Evolutionary conservation across 345 rosid genomes (phyloP), one percentile per base, ranked within the genome.

Genomic region (Durio zibethinus): DNA sequence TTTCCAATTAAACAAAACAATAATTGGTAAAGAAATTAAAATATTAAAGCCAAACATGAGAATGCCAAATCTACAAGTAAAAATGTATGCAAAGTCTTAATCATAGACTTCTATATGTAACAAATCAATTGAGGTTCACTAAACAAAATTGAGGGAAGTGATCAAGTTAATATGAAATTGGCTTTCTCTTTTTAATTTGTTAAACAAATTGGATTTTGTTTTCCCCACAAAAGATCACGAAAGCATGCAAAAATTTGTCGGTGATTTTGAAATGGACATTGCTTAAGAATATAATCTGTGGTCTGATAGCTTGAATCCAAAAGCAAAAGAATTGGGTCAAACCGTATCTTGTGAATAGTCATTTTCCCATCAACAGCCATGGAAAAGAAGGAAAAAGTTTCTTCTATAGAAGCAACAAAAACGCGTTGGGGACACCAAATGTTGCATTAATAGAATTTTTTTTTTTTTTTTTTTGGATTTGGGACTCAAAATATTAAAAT

Each of bases 221-320:
- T 15, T 33, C n/a, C 38, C 20, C 10, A n/a, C 63, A 11, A 18
- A 73, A 53, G n/a, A 12, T 16, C 20, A 27, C 43, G 33, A 69
- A 74, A 21, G 65, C 35, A 78, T 10, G 57, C 4, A 31, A 27
- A 35, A 33, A 10, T 61, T 7, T 48, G 76, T 83, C 77, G 81
- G 77, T 80, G 83, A 56, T 73, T 11, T 6, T 75, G 80, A 78
- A 23, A 43, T 11, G 7, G 74, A 71, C 77, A 53, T 1, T 36
- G 5, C 73, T 23, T 67, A 61, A 29, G 10, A 29, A 29, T 61
- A 61, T 61, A 61, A 61, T 16, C 10, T 33, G 7, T 31, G 38
- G 27, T 10, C 11, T 61, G 48, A 23, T 9, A 15, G 35, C 27
- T 0, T 35, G 25, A 64, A 61, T 48, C 0, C 4, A 7, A 23